Percentiles rank a stretch among this genome's conserved stretches.
phyloP scores from a whole-genome alignment of 345 rosid species.

The Salix dunnii region DNA sequence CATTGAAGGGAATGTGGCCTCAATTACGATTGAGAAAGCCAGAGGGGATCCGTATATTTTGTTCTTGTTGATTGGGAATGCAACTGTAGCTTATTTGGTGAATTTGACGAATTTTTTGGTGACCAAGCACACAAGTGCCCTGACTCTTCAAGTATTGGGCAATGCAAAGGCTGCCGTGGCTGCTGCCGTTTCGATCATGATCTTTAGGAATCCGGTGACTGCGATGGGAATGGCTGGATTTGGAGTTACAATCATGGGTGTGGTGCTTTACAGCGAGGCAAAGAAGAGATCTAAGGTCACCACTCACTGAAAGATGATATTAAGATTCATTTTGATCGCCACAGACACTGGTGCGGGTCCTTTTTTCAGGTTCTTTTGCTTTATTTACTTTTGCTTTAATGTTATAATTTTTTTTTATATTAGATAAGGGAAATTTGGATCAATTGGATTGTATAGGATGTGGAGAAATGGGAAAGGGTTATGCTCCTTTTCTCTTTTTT shows the following conservation, averaged over 20 bases:
- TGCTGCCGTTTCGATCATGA: constrained; percentile 85
- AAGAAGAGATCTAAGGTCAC: constrained; percentile 94
- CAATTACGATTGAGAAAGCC: constrained; percentile 69
- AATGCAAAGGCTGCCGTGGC: constrained; percentile 99
- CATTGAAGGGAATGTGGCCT: constrained; percentile 85
- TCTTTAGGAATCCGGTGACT: constrained; percentile 91
- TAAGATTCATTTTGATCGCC: constrained; percentile 37
- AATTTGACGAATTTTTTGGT: constrained; percentile 93
- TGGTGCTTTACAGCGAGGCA: constrained; percentile 97
- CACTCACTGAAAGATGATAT: constrained; percentile 31
- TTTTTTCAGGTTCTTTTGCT: constrained; percentile 29
- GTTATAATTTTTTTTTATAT: constrained; percentile 18
- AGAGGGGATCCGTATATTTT: constrained; percentile 57
- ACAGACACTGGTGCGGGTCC: constrained; percentile 37
- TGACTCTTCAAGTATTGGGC: constrained; percentile 94
- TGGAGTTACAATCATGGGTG: constrained; percentile 88
- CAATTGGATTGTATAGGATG: constrained; percentile 48
- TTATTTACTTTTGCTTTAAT: constrained; percentile 26
- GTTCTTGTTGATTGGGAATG: constrained; percentile 77
- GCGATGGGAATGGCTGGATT: constrained; percentile 91
- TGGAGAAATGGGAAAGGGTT: constrained; percentile 25
- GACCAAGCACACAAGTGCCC: constrained; percentile 95
- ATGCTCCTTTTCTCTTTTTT: constrained; percentile 20
- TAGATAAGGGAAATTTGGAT: constrained; percentile 32
- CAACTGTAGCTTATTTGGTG: constrained; percentile 94